phyloP scores from a whole-genome alignment of 2,329 filamentous ascomycete genomes.

The Aspergillus transmontanensis region DNA sequence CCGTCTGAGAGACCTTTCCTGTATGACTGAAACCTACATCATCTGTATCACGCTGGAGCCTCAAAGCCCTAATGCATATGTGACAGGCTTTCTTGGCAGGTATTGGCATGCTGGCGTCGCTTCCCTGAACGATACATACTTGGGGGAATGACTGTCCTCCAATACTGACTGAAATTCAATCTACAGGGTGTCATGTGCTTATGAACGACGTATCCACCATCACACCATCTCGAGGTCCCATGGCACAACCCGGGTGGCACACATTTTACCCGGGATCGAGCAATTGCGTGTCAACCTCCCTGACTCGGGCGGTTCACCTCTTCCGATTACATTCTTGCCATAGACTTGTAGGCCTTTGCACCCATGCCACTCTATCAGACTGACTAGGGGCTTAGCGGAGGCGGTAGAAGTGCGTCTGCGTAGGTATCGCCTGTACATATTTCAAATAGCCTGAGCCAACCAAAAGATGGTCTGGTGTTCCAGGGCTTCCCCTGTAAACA shows the following conservation, averaged over 20 bases:
- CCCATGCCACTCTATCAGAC: too few relatives aligned
- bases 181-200: slow-evolving; percentile 3
- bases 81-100: neutral
- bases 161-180: neutral
- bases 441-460: too few relatives aligned
- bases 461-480: too few relatives aligned
- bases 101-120: neutral
- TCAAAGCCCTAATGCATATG: neutral
- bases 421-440: too few relatives aligned
- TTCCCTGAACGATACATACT: neutral
- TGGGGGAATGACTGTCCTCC: neutral
- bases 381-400: too few relatives aligned
- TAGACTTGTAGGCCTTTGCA: neutral
- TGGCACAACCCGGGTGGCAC: neutral
- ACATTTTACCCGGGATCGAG: neutral
- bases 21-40: neutral
- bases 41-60: neutral
- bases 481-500: too few relatives aligned
- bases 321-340: neutral
- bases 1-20: neutral
- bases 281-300: neutral
- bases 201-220: neutral
- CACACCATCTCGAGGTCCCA: slow-evolving; percentile 6
- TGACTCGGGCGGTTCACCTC: neutral
- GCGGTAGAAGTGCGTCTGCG: too few relatives aligned